phyloP scores from a whole-genome alignment of 495 filamentous ascomycete genomes.

The Aspergillus panamensis region DNA sequence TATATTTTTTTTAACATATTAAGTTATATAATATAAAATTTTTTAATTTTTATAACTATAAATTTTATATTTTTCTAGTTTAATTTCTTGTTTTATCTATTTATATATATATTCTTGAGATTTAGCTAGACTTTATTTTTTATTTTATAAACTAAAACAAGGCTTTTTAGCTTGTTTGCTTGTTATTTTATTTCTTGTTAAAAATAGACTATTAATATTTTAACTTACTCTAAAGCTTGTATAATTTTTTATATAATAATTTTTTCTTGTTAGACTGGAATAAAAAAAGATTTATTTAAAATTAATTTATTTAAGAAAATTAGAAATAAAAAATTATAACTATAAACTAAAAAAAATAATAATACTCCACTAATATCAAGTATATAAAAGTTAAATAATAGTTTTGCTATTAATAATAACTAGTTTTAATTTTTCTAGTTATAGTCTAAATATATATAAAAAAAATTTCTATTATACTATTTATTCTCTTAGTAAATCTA shows the following conservation, averaged over 20 bases:
- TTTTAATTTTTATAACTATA: too few relatives aligned
- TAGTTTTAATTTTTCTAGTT: background rate
- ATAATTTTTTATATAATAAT: background rate
- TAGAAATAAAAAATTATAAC: background rate
- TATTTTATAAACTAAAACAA: background rate
- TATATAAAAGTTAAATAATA: too few relatives aligned
- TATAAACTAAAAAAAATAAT: background rate
- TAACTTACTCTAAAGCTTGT: background rate
- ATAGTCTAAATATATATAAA: conserved; percentile 4
- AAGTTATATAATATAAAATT: too few relatives aligned
- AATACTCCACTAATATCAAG: background rate
- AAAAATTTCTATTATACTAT: too few relatives aligned
- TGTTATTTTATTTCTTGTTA: background rate
- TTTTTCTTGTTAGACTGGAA: background rate
- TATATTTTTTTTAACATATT: background rate
- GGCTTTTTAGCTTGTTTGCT: background rate
- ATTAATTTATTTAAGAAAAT: background rate
- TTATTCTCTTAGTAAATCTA: too few relatives aligned
- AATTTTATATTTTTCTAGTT: too few relatives aligned
- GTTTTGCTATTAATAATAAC: background rate
- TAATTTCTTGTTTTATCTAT: too few relatives aligned
- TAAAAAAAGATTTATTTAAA: background rate
- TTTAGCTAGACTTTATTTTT: too few relatives aligned
- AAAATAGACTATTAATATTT: background rate
- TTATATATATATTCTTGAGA: too few relatives aligned